A percentile compares a stretch with the other conserved stretches of the same genome.
Conservation (phyloP, 2,329 filamentous ascomycete genomes). For the Chrysosporium queenslandicum region DNA sequence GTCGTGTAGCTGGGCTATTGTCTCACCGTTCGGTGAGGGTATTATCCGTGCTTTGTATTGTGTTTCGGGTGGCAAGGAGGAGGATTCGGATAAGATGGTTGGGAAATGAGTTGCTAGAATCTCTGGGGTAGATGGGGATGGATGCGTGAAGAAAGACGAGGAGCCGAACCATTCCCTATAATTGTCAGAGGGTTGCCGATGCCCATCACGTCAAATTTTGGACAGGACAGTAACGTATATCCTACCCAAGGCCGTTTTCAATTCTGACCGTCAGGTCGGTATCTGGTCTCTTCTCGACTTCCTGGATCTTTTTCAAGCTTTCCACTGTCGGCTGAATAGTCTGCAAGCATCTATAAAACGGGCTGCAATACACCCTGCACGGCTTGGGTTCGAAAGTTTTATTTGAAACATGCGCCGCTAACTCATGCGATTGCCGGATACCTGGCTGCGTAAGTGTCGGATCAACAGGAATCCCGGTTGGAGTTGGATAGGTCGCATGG, state of each 20-base stretch:
- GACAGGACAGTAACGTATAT: not conserved
- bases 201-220: no score
- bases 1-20: slow-evolving; percentile 67
- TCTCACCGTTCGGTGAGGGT: slow-evolving; percentile 67
- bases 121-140: slow-evolving; percentile 57
- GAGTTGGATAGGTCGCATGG: slow-evolving; percentile 60
- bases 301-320: slow-evolving; percentile 26
- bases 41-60: slow-evolving; percentile 53
- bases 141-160: slow-evolving; percentile 70
- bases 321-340: slow-evolving; percentile 59
- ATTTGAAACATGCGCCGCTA: slow-evolving; percentile 43
- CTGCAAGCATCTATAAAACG: slow-evolving; percentile 80
- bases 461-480: slow-evolving; percentile 80
- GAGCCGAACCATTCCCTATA: slow-evolving; percentile 77
- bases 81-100: slow-evolving; percentile 33
- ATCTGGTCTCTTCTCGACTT: slow-evolving; percentile 27
- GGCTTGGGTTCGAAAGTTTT: slow-evolving; percentile 30
- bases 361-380: slow-evolving; percentile 62
- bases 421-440: slow-evolving; percentile 68
- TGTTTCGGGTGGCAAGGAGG: slow-evolving; percentile 25
- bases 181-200: not conserved
- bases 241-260: slow-evolving; percentile 45
- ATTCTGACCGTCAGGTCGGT: slow-evolving; percentile 37
- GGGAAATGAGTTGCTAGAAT: slow-evolving; percentile 57
- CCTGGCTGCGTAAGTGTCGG: slow-evolving; percentile 80